Conservation (phyloP, 768 basidiomycete genomes). For the Suillus variegatus region DNA sequence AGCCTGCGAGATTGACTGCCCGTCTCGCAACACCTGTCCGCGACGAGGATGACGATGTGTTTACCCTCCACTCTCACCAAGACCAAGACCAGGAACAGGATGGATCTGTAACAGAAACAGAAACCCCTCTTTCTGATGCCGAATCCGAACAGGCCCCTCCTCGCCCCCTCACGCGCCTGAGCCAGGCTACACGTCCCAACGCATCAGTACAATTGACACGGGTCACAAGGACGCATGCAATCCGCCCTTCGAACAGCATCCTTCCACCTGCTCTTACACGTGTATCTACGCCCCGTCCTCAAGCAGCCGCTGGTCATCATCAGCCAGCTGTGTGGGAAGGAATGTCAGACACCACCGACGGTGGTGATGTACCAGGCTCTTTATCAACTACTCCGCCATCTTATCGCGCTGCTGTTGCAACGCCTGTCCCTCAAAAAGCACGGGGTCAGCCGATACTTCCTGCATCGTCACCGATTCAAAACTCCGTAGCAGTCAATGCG, state of each 20-base stretch:
- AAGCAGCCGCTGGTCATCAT: slow-evolving; percentile 15
- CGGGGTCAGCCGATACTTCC: slow-evolving; percentile 18
- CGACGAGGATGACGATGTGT: slow-evolving; percentile 41
- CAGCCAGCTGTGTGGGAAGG: slow-evolving; percentile 35
- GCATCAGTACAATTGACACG: slow-evolving; percentile 12
- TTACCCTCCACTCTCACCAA: slow-evolving; percentile 46
- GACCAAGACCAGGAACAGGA: slow-evolving; percentile 32
- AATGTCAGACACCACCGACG: slow-evolving; percentile 39
- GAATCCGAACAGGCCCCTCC: slow-evolving; percentile 14
- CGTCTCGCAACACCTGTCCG: slow-evolving; percentile 28
- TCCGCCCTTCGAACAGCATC: slow-evolving; percentile 23
- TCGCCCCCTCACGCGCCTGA: slow-evolving; percentile 6
- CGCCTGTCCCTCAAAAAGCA: slow-evolving; percentile 13
- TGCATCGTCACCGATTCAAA: slow-evolving; percentile 33
- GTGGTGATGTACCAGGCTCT: slow-evolving; percentile 23
- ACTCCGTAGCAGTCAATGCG: slow-evolving; percentile 21
- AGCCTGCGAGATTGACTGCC: slow-evolving; percentile 25
- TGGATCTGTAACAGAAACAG: slow-evolving; percentile 21
- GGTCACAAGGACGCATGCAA: slow-evolving; percentile 10
- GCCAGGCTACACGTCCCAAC: slow-evolving; percentile 13
- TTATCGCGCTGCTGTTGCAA: slow-evolving; percentile 43
- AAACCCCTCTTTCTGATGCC: slow-evolving; percentile 8
- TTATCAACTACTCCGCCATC: slow-evolving; percentile 50
- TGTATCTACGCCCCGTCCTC: slow-evolving; percentile 31
- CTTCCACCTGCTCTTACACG: slow-evolving; percentile 30